Percentiles rank a stretch among this genome's conserved stretches.
phyloP scores from a whole-genome alignment of 2,329 filamentous ascomycete genomes.

The Trichoderma cornu-damae region DNA sequence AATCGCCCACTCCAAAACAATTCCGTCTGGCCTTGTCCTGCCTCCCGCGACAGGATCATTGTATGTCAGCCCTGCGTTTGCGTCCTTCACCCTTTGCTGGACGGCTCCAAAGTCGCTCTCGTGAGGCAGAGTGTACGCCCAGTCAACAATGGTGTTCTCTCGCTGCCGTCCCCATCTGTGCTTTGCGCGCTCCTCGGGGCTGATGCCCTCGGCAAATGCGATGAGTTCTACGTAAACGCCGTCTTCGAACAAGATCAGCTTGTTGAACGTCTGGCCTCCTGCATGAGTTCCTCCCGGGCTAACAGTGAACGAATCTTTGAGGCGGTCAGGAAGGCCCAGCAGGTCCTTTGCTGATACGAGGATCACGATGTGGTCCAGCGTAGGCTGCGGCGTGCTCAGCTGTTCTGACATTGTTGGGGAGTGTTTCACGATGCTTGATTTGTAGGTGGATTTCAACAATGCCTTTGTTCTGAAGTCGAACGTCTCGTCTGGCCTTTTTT shows the following conservation, averaged over 20 bases:
- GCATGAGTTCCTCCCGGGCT: constrained; percentile 57
- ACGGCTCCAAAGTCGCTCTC: constrained; percentile 36
- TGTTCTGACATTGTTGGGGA: neutral
- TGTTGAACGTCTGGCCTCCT: constrained; percentile 56
- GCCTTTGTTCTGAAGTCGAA: neutral
- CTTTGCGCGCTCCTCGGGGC: constrained; percentile 35
- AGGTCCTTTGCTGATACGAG: constrained; percentile 47
- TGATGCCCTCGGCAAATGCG: constrained; percentile 48
- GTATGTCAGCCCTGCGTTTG: constrained; percentile 40
- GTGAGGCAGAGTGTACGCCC: constrained; percentile 48
- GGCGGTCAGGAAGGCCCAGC: constrained; percentile 42
- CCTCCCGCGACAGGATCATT: constrained; percentile 47
- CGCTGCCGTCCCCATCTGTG: constrained; percentile 56
- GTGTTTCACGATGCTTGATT: neutral
- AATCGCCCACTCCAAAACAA: constrained; percentile 55
- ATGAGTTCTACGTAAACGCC: constrained; percentile 64
- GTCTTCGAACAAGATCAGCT: constrained; percentile 57
- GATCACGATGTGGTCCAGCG: constrained; percentile 61
- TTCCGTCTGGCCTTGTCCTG: constrained; percentile 50
- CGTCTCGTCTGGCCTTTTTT: neutral
- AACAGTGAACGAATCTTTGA: constrained; percentile 52
- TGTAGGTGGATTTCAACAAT: neutral
- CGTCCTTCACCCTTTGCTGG: constrained; percentile 33
- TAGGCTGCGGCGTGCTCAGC: constrained; percentile 22
- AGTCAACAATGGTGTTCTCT: constrained; percentile 52